phyloP scores from a whole-genome alignment of 352 stramenopile species.

The Phytophthora uliginosa region DNA sequence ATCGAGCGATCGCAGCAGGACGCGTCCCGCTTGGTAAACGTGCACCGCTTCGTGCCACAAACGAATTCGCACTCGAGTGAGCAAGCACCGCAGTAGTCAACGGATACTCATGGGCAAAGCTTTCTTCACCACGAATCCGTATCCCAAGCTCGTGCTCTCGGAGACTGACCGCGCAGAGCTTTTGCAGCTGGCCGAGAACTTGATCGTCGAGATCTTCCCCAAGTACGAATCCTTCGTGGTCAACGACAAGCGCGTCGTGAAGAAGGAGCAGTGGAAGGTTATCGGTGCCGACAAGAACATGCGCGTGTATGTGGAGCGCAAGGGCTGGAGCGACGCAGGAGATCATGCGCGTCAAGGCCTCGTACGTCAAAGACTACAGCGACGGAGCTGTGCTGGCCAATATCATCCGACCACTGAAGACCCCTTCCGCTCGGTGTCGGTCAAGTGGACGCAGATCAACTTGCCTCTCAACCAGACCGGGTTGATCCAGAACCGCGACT shows the following conservation, averaged over 20 bases:
- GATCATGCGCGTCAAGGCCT: conserved; percentile 63
- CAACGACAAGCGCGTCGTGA: conserved; percentile 27
- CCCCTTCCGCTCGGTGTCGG: conserved; percentile 52
- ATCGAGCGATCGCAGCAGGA: background rate
- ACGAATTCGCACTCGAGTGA: conserved; percentile 10
- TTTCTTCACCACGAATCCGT: conserved; percentile 39
- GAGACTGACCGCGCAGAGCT: conserved; percentile 26
- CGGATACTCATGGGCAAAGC: conserved; percentile 28
- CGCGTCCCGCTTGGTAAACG: background rate
- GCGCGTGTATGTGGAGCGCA: conserved; percentile 40
- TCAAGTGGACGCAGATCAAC: conserved; percentile 60
- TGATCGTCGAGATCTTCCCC: conserved; percentile 41
- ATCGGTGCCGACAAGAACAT: conserved; percentile 39
- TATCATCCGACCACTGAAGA: conserved; percentile 41
- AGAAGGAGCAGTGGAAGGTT: conserved; percentile 33
- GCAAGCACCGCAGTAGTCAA: background rate
- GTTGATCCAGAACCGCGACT: conserved; percentile 67
- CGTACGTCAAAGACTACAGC: conserved; percentile 55
- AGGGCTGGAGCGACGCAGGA: conserved; percentile 38
- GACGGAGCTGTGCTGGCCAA: conserved; percentile 52
- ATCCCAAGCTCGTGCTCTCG: conserved; percentile 30
- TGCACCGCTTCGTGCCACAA: conserved; percentile 10
- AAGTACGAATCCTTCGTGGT: conserved; percentile 40
- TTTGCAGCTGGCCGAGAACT: conserved; percentile 26
- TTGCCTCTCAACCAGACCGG: conserved; percentile 38